phyloP scores from a whole-genome alignment of 1,284 basidiomycete species.

The Acaromyces ingoldii region DNA sequence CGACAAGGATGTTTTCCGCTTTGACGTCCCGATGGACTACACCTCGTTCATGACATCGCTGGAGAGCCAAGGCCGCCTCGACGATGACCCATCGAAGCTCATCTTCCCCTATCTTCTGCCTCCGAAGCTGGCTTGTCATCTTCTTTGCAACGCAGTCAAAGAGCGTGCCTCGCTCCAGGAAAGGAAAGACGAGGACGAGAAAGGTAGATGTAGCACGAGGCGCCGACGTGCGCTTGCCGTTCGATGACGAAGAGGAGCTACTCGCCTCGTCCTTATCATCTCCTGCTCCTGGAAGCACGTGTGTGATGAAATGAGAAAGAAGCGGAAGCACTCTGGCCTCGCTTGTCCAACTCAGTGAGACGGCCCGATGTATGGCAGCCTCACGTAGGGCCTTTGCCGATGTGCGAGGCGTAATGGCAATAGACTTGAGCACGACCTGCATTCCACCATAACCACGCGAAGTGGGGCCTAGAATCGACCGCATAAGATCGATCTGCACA shows the following conservation, averaged over 20 bases:
- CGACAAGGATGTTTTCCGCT: constrained; percentile 1
- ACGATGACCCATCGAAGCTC: background rate
- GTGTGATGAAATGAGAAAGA: background rate
- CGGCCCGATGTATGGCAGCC: background rate
- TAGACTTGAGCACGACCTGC: background rate
- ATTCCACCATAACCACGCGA: background rate
- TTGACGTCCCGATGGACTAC: constrained; percentile 1
- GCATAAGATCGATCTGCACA: background rate
- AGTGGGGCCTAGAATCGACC: background rate
- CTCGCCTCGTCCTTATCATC: background rate
- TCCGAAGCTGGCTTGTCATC: background rate
- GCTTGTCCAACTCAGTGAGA: background rate
- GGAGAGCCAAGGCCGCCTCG: background rate
- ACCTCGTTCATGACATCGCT: background rate
- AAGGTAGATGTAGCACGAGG: too few species aligned
- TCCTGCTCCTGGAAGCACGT: background rate
- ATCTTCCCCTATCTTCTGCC: background rate
- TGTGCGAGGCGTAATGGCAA: background rate
- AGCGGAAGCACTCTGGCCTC: background rate
- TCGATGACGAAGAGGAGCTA: too few species aligned
- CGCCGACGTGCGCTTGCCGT: too few species aligned
- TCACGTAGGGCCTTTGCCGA: background rate
- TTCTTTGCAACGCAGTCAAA: background rate
- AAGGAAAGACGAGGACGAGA: background rate
- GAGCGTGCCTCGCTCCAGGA: background rate